A percentile compares a stretch with the other conserved stretches of the same genome.
Evolutionary conservation across 1,284 basidiomycete genomes (phyloP).

Genomic region (Cutaneotrichosporon cutaneum): DNA sequence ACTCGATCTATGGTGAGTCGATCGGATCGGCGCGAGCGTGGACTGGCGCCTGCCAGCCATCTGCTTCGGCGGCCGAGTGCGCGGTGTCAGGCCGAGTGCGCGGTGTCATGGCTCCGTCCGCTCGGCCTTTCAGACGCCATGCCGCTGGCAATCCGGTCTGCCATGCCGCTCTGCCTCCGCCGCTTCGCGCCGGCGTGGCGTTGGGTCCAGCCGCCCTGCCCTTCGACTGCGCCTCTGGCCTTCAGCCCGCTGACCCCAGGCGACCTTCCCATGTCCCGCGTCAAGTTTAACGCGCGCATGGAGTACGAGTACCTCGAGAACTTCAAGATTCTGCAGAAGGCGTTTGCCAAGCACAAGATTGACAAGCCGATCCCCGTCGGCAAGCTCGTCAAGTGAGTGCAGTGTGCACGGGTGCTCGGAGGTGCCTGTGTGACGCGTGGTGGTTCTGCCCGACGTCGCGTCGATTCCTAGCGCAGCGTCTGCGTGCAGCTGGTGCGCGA

Average conservation of each 20-base stretch:
- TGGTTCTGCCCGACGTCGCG: not conserved
- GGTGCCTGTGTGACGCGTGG: not conserved
- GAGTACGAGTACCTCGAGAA: constrained; percentile 96
- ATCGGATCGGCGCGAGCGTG: not conserved
- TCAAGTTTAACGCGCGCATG: constrained; percentile 91
- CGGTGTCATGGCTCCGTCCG: not conserved
- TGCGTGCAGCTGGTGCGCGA: too few relatives aligned
- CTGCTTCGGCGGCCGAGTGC: too few relatives aligned
- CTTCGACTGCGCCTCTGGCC: too few relatives aligned
- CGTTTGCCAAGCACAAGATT: constrained; percentile 83
- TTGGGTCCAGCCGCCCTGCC: too few relatives aligned
- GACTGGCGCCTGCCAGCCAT: not conserved
- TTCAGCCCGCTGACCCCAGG: constrained; percentile 53
- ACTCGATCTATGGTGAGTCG: constrained; percentile 80
- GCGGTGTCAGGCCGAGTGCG: too few relatives aligned
- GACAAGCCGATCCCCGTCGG: constrained; percentile 98
- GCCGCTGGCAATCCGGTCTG: too few relatives aligned
- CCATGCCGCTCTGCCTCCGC: not conserved
- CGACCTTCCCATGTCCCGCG: constrained; percentile 79
- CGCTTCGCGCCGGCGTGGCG: not conserved
- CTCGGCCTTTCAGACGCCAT: not conserved
- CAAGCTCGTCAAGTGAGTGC: constrained; percentile 69
- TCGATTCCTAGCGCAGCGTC: too few relatives aligned
- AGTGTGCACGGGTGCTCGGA: not conserved
- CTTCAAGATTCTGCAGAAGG: constrained; percentile 89